These are phyloP conservation scores for Kurtzmaniella fragi DNA, from an alignment of 805 yeast species.

Conservation along the genomic window DNA sequence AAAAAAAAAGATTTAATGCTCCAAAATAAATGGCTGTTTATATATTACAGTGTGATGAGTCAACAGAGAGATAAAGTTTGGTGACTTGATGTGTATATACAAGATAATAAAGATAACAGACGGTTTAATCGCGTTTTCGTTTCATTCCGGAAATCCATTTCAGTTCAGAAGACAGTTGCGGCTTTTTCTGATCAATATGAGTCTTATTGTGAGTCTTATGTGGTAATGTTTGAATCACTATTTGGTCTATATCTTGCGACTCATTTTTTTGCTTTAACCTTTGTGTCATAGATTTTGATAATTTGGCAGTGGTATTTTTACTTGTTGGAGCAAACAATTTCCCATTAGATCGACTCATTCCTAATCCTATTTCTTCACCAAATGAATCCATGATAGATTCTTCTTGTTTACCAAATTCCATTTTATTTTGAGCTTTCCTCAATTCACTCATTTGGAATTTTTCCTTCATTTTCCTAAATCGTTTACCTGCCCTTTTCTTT, in stretches of 20 bases:
- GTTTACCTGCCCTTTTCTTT: slow-evolving; percentile 81
- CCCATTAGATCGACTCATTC: slow-evolving; percentile 48
- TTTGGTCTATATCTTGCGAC: slow-evolving; percentile 11
- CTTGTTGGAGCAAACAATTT: slow-evolving; percentile 24
- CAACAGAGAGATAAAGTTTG: too few relatives aligned
- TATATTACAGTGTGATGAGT: too few relatives aligned
- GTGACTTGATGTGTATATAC: too few relatives aligned
- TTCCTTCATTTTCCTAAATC: slow-evolving; percentile 75
- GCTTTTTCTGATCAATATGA: not conserved
- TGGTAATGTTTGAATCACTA: slow-evolving; percentile 9
- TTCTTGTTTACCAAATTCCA: slow-evolving; percentile 78
- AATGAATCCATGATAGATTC: slow-evolving; percentile 54
- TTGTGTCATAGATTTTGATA: slow-evolving; percentile 56
- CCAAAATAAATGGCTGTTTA: too few relatives aligned
- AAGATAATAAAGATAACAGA: too few relatives aligned
- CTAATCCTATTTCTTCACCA: slow-evolving; percentile 82
- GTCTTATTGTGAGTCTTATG: not conserved
- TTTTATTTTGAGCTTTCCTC: slow-evolving; percentile 76
- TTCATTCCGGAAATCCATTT: slow-evolving; percentile 21
- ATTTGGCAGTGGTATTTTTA: slow-evolving; percentile 48
- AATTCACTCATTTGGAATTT: slow-evolving; percentile 76
- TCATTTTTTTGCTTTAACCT: slow-evolving; percentile 28
- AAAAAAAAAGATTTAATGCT: slow-evolving; percentile 4
- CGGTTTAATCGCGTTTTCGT: slow-evolving; percentile 2
- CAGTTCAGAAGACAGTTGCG: slow-evolving; percentile 1